Evolutionary conservation across 768 basidiomycete genomes (phyloP), one percentile per base, ranked within the genome.

Genomic region (Paxillus ammoniavirescens): DNA sequence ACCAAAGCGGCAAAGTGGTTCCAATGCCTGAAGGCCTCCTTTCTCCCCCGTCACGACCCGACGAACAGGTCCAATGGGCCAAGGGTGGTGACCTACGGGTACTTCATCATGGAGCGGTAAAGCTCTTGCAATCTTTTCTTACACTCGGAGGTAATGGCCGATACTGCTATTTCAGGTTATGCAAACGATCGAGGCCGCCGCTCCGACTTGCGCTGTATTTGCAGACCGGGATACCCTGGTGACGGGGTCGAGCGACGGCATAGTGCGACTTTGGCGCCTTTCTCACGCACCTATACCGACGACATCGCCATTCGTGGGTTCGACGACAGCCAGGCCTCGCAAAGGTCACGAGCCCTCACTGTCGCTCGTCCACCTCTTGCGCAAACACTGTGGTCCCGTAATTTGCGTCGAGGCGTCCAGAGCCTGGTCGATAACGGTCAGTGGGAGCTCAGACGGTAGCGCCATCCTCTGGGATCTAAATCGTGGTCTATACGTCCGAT

Each of bases 381-480:
- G 90, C 13, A 83, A 89, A 14, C 94, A 95, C 60, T 83, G 81
- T 3, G 82, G 82, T 43, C 76, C 81, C 45, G 80, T 96, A 21
- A 67, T 76, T 1, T 87, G 81, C 59, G 76, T 96, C 14, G 73
- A 84, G 8, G 84, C 90, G 1, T 94, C 89, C 13, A 75, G 87
- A 41, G 72, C 86, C 2, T 96, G 94, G 94, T 91, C 90, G 1
- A 61, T 93, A 21, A 81, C 83, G 21, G 80, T 94, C 42, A 94
- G 90, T 58, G 92, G 92, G 9, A 89, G 90, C 14, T 79, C 82
- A 62, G 93, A 96, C 61, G 91, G 93, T 1, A 91, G 86, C 56
- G 91, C 89, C 0, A 87, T 87, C 4, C 53, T 96, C 3, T 97
- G 94, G 94, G 94, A 96, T 68, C 77, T 93, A 49, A 96, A 97